A percentile compares a stretch with the other conserved stretches of the same genome.
Conservation (phyloP, 2,329 filamentous ascomycete genomes). For the Trichoderma brevicompactum region DNA sequence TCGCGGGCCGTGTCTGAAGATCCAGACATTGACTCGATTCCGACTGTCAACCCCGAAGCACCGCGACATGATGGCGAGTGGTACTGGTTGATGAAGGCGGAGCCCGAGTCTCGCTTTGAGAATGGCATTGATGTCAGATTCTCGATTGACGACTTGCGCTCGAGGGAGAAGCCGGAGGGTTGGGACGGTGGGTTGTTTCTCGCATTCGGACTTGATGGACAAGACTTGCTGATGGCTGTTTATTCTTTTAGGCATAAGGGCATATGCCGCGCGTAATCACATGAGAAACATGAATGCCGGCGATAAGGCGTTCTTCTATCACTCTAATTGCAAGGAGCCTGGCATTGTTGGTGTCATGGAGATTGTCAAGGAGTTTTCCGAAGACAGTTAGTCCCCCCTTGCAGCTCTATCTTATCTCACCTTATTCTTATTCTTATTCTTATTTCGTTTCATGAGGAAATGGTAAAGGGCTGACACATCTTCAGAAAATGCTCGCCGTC, state of each 20-base stretch:
- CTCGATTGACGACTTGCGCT: conserved; percentile 86
- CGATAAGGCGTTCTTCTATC: conserved; percentile 95
- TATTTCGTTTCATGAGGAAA: not conserved
- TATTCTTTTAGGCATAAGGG: conserved; percentile 48
- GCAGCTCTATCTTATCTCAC: not conserved
- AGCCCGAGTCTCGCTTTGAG: conserved; percentile 84
- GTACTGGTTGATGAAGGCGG: conserved; percentile 85
- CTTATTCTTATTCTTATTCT: too few species aligned
- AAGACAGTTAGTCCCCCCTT: conserved; percentile 64
- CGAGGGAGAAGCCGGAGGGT: conserved; percentile 75
- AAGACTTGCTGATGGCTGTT: not conserved
- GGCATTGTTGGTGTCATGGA: conserved; percentile 89
- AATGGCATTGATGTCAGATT: conserved; percentile 90
- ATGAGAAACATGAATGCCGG: conserved; percentile 89
- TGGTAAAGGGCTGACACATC: not conserved
- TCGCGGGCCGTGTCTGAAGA: conserved; percentile 37
- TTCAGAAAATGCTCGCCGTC: conserved; percentile 41
- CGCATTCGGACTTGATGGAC: too few species aligned
- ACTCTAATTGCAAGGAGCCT: conserved; percentile 88
- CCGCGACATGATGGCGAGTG: conserved; percentile 48
- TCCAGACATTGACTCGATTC: conserved; percentile 42
- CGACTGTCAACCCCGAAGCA: conserved; percentile 45
- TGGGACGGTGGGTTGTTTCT: conserved; percentile 75
- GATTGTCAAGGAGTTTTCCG: conserved; percentile 80
- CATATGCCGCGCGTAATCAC: conserved; percentile 78